Percentiles rank a stretch among this genome's conserved stretches.
Evolutionary conservation across 306 rosid species (phyloP).

Genomic region (Senna siamea): DNA sequence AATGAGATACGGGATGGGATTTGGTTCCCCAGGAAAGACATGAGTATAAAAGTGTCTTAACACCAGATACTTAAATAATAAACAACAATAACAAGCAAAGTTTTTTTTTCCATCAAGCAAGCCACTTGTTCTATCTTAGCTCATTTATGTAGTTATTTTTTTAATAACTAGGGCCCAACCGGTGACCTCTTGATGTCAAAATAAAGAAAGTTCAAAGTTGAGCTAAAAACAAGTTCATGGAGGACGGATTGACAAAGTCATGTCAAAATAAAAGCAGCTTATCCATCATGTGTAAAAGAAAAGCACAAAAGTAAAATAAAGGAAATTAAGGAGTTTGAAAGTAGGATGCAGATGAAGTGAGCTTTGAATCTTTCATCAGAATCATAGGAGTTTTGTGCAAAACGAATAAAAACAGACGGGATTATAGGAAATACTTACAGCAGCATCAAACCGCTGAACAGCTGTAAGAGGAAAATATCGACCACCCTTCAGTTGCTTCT

Average conservation of each 20-base stretch:
- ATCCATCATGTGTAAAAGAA: slow-evolving; percentile 22
- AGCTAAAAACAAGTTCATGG: too few relatives aligned
- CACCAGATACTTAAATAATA: neutral
- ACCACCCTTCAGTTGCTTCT: slow-evolving; percentile 78
- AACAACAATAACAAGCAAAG: too few relatives aligned
- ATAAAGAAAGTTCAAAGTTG: too few relatives aligned
- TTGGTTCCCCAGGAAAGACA: slow-evolving; percentile 1
- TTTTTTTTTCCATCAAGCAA: too few relatives aligned
- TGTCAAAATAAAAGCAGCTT: too few relatives aligned
- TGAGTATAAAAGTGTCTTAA: neutral
- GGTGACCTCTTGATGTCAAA: too few relatives aligned
- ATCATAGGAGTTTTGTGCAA: slow-evolving; percentile 10
- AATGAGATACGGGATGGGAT: slow-evolving; percentile 3
- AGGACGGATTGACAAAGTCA: too few relatives aligned
- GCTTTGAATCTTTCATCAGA: slow-evolving; percentile 14
- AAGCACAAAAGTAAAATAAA: neutral
- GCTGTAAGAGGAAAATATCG: slow-evolving; percentile 88
- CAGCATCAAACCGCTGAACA: slow-evolving; percentile 90
- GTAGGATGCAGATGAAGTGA: slow-evolving; percentile 3
- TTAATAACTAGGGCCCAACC: too few relatives aligned
- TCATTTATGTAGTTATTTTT: too few relatives aligned
- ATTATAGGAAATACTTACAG: slow-evolving; percentile 61
- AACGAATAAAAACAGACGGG: slow-evolving; percentile 32
- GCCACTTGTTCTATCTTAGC: too few relatives aligned
- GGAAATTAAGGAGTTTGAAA: too few relatives aligned